Conservation (phyloP, 257 asterid genomes). For the Misopates orontium region DNA sequence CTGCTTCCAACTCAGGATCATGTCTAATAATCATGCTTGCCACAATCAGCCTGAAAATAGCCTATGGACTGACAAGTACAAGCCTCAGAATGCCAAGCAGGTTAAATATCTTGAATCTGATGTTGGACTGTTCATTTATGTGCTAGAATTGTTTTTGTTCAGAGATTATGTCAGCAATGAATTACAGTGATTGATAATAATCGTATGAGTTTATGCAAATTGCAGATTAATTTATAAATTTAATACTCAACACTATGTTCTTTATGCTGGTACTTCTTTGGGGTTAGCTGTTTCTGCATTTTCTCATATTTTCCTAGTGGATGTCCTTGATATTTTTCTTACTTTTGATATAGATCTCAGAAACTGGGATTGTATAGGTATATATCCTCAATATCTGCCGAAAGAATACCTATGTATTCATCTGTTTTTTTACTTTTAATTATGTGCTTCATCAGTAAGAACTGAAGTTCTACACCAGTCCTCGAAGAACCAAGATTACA, state of each 20-base stretch:
- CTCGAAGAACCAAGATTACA: conserved; percentile 4
- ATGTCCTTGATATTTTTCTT: background rate
- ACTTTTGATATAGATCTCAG: background rate
- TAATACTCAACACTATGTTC: conserved; percentile 6
- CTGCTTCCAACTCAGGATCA: conserved; percentile 39
- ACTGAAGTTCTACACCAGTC: background rate
- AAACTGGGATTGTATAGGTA: conserved; percentile 14
- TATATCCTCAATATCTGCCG: background rate
- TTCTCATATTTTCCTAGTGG: conserved; percentile 3
- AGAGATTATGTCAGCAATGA: conserved; percentile 1
- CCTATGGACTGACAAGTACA: conserved; percentile 91
- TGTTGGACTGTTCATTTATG: background rate
- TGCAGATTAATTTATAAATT: conserved; percentile 8
- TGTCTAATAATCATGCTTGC: conserved; percentile 49
- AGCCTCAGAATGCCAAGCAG: conserved; percentile 78
- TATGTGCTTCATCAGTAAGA: background rate
- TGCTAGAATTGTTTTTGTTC: background rate
- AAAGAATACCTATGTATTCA: background rate
- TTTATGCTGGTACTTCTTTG: background rate
- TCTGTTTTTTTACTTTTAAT: background rate
- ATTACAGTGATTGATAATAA: background rate
- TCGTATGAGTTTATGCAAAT: conserved; percentile 8
- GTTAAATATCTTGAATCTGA: conserved; percentile 37
- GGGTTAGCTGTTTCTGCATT: conserved; percentile 15
- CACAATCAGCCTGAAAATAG: conserved; percentile 49